These are phyloP conservation scores for Fagus crenata DNA, from an alignment of 306 rosid genomes.

Conservation along the genomic window DNA sequence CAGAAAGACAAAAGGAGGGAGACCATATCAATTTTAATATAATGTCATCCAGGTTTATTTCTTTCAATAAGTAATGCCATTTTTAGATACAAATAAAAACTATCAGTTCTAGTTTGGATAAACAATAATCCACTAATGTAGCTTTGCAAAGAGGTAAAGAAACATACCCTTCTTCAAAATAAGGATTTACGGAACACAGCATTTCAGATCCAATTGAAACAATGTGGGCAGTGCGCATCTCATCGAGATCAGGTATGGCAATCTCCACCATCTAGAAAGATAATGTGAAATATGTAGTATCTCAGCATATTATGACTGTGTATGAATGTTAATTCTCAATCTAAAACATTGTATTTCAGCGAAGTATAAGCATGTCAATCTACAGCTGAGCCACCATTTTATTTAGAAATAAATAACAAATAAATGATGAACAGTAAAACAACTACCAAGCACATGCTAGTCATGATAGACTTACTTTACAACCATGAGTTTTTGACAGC, in stretches of 20 bases:
- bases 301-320: constrained; percentile 32
- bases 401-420: neutral
- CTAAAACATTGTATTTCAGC: constrained; percentile 21
- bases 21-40: constrained; percentile 2
- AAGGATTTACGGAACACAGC: constrained; percentile 55
- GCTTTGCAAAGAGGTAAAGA: constrained; percentile 7
- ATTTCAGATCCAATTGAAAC: constrained; percentile 88
- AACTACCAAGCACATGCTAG: constrained; percentile 9
- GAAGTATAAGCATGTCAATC: constrained; percentile 12
- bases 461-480: constrained; percentile 63
- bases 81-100: constrained; percentile 16
- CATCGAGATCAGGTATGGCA: constrained; percentile 79
- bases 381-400: neutral
- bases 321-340: constrained; percentile 9
- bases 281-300: constrained; percentile 19
- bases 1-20: constrained; percentile 20
- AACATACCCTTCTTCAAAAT: constrained; percentile 78
- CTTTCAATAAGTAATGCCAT: neutral
- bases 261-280: constrained; percentile 59
- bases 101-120: constrained; percentile 16
- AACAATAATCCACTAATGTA: constrained; percentile 25
- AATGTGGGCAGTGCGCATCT: constrained; percentile 78
- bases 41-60: neutral
- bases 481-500: constrained; percentile 63
- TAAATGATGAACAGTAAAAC: constrained; percentile 14